Evolutionary conservation across 352 stramenopile species (phyloP).

Genomic region (Phytophthora brassicae): DNA sequence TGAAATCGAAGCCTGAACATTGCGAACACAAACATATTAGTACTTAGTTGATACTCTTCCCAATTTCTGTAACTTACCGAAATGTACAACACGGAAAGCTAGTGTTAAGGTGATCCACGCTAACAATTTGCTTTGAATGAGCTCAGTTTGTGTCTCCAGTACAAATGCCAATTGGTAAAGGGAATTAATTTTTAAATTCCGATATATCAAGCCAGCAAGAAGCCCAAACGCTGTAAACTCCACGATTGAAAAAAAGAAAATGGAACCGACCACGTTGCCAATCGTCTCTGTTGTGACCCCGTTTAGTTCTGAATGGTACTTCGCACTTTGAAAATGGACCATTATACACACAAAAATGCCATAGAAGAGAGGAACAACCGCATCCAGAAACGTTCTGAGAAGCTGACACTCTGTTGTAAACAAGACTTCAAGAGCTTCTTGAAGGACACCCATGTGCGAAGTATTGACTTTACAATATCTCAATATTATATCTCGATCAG

Average conservation of each 20-base stretch:
- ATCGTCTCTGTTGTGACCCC: constrained; percentile 14
- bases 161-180: constrained; percentile 44
- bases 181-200: constrained; percentile 24
- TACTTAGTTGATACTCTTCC: background rate
- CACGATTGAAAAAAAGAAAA: constrained; percentile 29
- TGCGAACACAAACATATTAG: background rate
- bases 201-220: constrained; percentile 8
- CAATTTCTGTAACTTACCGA: constrained; percentile 5
- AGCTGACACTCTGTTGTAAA: constrained; percentile 39
- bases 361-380: constrained; percentile 39
- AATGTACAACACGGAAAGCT: constrained; percentile 39
- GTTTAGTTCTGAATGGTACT: constrained; percentile 37
- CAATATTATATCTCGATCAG: too few species aligned
- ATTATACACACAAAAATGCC: constrained; percentile 23
- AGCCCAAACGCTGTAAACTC: constrained; percentile 33
- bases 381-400: constrained; percentile 36
- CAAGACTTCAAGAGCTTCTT: constrained; percentile 19
- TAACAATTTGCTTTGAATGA: constrained; percentile 36
- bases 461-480: background rate
- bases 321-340: constrained; percentile 23
- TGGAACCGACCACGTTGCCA: constrained; percentile 7
- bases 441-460: background rate
- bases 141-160: constrained; percentile 33
- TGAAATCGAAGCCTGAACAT: background rate
- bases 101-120: constrained; percentile 32